phyloP scores from a whole-genome alignment of 257 asterid genomes.

The Solanum rostratum region DNA sequence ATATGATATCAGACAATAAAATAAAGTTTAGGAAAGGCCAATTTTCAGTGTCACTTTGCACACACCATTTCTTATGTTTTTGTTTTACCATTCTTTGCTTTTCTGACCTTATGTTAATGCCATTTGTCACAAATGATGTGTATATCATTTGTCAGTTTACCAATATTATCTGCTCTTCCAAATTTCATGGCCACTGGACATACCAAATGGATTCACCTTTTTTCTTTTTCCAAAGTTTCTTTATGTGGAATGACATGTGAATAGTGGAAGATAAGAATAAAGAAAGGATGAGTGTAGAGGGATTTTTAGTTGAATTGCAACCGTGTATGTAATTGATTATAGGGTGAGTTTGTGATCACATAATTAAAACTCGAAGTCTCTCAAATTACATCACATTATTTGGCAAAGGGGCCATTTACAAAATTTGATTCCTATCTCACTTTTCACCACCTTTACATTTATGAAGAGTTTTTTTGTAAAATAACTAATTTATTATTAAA shows the following conservation, averaged over 20 bases:
- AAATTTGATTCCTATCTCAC: neutral
- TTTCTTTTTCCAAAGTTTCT: neutral
- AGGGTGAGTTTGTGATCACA: neutral
- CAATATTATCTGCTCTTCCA: conserved; percentile 28
- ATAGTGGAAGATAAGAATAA: neutral
- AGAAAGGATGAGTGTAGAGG: neutral
- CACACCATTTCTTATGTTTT: conserved; percentile 9
- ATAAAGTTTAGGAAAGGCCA: neutral
- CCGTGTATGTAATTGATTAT: neutral
- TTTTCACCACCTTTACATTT: too few relatives aligned
- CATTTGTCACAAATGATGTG: conserved; percentile 6
- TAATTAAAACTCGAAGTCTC: neutral
- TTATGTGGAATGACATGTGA: neutral
- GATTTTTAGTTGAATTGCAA: neutral
- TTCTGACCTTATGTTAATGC: neutral
- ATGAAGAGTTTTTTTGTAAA: too few relatives aligned
- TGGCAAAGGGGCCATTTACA: neutral
- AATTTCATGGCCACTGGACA: neutral
- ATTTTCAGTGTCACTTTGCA: neutral
- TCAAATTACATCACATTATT: neutral
- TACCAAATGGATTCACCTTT: neutral
- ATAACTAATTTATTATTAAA: too few relatives aligned
- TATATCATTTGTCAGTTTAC: conserved; percentile 21
- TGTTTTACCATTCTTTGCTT: neutral
- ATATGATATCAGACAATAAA: neutral